Percentiles rank a stretch among this genome's conserved stretches.
Conservation (phyloP, 331 rosid genomes). For the Cucumis variabilis region DNA sequence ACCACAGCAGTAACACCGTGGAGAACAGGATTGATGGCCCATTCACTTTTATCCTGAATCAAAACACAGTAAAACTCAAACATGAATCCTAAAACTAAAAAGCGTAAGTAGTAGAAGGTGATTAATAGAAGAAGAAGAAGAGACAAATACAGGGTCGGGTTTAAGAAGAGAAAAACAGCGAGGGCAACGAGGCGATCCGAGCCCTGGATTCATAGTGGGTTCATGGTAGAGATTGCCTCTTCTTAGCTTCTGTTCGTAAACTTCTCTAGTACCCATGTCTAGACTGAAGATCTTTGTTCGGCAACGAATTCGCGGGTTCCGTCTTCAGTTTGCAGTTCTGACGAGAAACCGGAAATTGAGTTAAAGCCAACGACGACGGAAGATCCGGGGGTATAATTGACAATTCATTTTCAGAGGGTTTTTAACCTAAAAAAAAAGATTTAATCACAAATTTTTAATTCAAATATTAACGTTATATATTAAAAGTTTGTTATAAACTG, state of each 20-base stretch:
- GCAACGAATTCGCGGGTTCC: background rate
- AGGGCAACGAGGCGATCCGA: conserved; percentile 82
- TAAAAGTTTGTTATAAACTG: no score
- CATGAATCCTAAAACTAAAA: background rate
- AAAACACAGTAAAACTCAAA: conserved; percentile 5
- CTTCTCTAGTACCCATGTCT: conserved; percentile 83
- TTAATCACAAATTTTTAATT: no score
- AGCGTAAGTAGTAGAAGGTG: background rate
- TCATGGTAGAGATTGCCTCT: conserved; percentile 73
- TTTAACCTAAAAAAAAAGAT: no score
- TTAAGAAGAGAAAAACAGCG: conserved; percentile 82
- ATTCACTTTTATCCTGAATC: conserved; percentile 68
- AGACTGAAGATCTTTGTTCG: background rate
- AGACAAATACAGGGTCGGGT: conserved; percentile 49
- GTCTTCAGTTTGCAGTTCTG: background rate
- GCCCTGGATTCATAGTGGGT: conserved; percentile 88
- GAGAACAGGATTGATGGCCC: conserved; percentile 83
- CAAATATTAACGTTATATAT: no score
- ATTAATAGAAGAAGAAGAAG: background rate
- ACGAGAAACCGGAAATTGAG: background rate
- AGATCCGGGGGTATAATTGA: background rate
- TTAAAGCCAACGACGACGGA: background rate
- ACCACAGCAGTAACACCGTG: conserved; percentile 78
- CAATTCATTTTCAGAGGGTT: background rate
- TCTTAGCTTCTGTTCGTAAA: conserved; percentile 76